Evolutionary conservation across 2,329 filamentous ascomycete genomes (phyloP).

Genomic region (Xylaria hypoxylon): DNA sequence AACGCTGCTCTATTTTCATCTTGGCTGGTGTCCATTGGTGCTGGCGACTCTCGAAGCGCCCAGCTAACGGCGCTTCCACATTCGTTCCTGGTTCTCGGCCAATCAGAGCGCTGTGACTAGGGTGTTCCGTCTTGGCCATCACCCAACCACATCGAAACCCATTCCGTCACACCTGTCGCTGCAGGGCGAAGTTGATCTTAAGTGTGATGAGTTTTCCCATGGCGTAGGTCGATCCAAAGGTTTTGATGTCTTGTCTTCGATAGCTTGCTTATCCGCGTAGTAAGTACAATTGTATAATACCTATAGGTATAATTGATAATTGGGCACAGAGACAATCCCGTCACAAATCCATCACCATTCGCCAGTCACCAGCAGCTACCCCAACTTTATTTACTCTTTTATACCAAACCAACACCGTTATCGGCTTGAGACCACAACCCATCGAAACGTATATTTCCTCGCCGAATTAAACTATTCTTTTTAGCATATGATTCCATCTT

Average conservation of each 20-base stretch:
- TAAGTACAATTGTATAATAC: neutral
- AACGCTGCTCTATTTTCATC: constrained; percentile 42
- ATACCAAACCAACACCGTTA: neutral
- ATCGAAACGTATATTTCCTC: neutral
- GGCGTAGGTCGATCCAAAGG: constrained; percentile 3
- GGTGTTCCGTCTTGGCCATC: constrained; percentile 37
- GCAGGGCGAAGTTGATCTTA: constrained; percentile 5
- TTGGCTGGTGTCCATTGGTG: constrained; percentile 41
- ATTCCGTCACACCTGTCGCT: constrained; percentile 47
- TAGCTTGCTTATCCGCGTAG: neutral
- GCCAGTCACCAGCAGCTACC: no score
- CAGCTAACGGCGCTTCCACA: constrained; percentile 39
- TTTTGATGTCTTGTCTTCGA: constrained; percentile 5
- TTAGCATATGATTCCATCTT: neutral
- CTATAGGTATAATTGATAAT: neutral
- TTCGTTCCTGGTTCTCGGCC: constrained; percentile 20
- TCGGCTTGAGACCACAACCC: neutral
- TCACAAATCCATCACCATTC: no score
- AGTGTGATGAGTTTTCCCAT: constrained; percentile 29
- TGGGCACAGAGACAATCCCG: no score
- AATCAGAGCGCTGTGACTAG: constrained; percentile 40
- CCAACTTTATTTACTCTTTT: no score
- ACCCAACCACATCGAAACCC: constrained; percentile 33
- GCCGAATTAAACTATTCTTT: neutral
- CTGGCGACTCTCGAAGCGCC: constrained; percentile 43